These are phyloP conservation scores for Choricystis sp. DNA, from an alignment of 139 green algal genomes.

Conservation along the genomic window DNA sequence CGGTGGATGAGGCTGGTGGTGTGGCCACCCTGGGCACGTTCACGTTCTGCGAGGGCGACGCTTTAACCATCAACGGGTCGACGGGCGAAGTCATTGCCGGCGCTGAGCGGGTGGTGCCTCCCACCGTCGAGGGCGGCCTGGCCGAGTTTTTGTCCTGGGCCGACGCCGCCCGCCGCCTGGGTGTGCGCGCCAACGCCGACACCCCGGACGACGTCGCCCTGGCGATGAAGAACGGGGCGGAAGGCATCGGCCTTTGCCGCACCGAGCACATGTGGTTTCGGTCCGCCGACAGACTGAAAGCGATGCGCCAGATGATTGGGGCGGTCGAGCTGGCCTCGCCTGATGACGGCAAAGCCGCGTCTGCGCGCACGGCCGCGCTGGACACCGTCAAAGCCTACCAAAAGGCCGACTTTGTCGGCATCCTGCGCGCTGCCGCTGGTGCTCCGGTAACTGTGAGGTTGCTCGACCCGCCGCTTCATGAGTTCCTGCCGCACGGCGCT, in stretches of 20 bases:
- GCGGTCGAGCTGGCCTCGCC: slow-evolving; percentile 33
- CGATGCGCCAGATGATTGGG: slow-evolving; percentile 76
- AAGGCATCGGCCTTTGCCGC: slow-evolving; percentile 71
- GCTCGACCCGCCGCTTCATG: slow-evolving; percentile 85
- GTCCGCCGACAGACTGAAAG: slow-evolving; percentile 53
- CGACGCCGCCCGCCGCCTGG: slow-evolving; percentile 35
- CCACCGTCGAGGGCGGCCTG: slow-evolving; percentile 38
- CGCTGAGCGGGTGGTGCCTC: slow-evolving; percentile 34
- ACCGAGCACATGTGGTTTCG: slow-evolving; percentile 94
- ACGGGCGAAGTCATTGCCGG: slow-evolving; percentile 61
- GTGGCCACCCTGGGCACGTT: slow-evolving; percentile 6
- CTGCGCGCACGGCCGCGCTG: too few relatives aligned
- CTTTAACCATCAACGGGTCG: slow-evolving; percentile 54
- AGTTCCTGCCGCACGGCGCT: slow-evolving; percentile 71
- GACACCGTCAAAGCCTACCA: slow-evolving; percentile 54
- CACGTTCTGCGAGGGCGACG: slow-evolving; percentile 56
- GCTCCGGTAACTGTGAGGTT: slow-evolving; percentile 79
- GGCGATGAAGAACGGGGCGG: slow-evolving; percentile 56
- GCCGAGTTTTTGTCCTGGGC: slow-evolving; percentile 72
- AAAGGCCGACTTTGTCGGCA: slow-evolving; percentile 60
- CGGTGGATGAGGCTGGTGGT: slow-evolving; percentile 45
- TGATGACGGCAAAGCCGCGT: slow-evolving; percentile 7
- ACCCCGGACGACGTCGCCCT: slow-evolving; percentile 51
- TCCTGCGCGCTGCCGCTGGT: slow-evolving; percentile 69
- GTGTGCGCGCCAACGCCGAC: slow-evolving; percentile 77